Base-by-base conservation (phyloP, 805 yeast genomes). In the Priceomyces fermenticarens region DNA sequence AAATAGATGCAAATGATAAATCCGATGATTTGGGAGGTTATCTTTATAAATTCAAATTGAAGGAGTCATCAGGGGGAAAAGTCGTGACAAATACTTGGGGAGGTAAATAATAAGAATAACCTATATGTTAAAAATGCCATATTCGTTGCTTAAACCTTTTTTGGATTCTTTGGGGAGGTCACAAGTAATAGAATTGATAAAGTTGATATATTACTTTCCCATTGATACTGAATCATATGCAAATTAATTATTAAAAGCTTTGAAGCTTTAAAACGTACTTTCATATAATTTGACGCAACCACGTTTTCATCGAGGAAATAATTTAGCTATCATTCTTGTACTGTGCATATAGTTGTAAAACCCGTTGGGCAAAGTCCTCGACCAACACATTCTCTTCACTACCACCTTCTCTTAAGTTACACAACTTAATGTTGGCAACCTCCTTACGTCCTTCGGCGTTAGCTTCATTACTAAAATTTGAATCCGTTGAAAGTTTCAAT, bases 381-480 rank as follows among this genome's bases (percentile, higher is more conserved):
- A 87, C 79, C 16, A 81, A 60, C 45, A 68, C 78, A 53, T 87
- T 87, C 37, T 76, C 77, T 48, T 86, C 88, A 0, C 67, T 40
- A 0, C 95, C 95, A 4, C 84, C 83, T 2, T 53, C 55, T 27
- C 95, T 62, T 11, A 87, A 62, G 40, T 78, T 79, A 6, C 77
- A 68, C 8, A 87, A 63, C 48, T 83, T 80, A 49, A 77, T 72
- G 45, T 80, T 73, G 2, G 86, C 86, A 10, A 83, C 71, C 17
- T 76, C 82, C 16, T 64, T 48, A 28, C 86, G 60, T 14, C 81
- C 80, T 16, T 82, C 88, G 8, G 58, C 43, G 13, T 72, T 69
- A 15, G 64, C 61, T 47, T 80, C 86, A 9, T 72, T 70, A 2
- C 83, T 65, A 2, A 77, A 39, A 1, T 54, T 49, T 1, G 76